phyloP scores from a whole-genome alignment of 768 basidiomycete genomes.

The Boletus rufocinnamomeus region DNA sequence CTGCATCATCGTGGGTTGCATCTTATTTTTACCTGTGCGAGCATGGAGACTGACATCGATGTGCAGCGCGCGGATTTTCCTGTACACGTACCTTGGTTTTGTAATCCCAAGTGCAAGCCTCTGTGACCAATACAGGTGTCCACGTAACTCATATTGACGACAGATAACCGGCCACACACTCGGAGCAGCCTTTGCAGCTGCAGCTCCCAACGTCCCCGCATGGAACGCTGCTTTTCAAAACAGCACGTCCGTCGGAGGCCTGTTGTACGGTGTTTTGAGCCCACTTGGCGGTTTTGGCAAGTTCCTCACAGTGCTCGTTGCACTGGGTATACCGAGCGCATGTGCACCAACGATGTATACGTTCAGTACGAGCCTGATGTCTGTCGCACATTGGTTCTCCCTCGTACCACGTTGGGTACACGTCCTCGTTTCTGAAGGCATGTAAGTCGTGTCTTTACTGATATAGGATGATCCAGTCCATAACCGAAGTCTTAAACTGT shows the following conservation, averaged over 20 bases:
- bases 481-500: neutral
- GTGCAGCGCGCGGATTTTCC: slow-evolving; percentile 40
- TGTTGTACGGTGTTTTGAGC: slow-evolving; percentile 40
- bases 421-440: slow-evolving; percentile 45
- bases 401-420: slow-evolving; percentile 49
- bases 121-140: neutral
- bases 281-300: slow-evolving; percentile 47
- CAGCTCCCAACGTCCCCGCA: slow-evolving; percentile 38
- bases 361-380: slow-evolving; percentile 49
- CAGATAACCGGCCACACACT: slow-evolving; percentile 44
- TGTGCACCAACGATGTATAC: slow-evolving; percentile 63
- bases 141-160: neutral
- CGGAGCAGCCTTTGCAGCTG: slow-evolving; percentile 49
- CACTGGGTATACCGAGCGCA: slow-evolving; percentile 55
- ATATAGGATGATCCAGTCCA: neutral
- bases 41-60: neutral
- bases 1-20: slow-evolving; percentile 55
- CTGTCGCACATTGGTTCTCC: slow-evolving; percentile 35
- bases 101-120: slow-evolving; percentile 42
- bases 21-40: neutral
- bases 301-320: slow-evolving; percentile 51
- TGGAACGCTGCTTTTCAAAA: slow-evolving; percentile 45
- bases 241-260: slow-evolving; percentile 47
- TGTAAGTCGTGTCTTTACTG: slow-evolving; percentile 34
- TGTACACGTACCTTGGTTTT: slow-evolving; percentile 50